phyloP scores from a whole-genome alignment of 352 stramenopile genomes.

The Globisporangium echinulatum region DNA sequence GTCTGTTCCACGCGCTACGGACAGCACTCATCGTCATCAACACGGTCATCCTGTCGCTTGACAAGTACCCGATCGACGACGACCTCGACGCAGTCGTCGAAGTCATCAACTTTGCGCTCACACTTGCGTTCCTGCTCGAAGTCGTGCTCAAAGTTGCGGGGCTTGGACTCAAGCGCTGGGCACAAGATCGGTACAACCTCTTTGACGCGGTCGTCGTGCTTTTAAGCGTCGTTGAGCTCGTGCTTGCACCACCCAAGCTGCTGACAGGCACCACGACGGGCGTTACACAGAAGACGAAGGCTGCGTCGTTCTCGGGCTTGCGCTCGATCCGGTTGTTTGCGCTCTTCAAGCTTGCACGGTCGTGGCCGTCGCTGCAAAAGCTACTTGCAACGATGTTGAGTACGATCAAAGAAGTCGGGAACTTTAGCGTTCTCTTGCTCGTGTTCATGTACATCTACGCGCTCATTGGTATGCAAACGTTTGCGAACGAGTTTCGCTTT shows the following conservation, averaged over 20 bases:
- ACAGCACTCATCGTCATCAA: slow-evolving; percentile 77
- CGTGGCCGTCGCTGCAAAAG: slow-evolving; percentile 89
- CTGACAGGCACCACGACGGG: slow-evolving; percentile 8
- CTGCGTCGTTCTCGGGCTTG: slow-evolving; percentile 65
- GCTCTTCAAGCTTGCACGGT: slow-evolving; percentile 88
- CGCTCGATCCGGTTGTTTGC: slow-evolving; percentile 82
- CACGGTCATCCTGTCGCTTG: slow-evolving; percentile 75
- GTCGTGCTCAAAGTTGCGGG: slow-evolving; percentile 67
- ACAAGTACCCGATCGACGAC: slow-evolving; percentile 61
- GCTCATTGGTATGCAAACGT: slow-evolving; percentile 90
- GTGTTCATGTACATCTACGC: slow-evolving; percentile 94
- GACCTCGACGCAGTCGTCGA: slow-evolving; percentile 35
- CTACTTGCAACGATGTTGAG: slow-evolving; percentile 87
- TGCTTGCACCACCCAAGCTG: slow-evolving; percentile 38
- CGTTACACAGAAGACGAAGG: slow-evolving; percentile 13
- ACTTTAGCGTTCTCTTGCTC: slow-evolving; percentile 89
- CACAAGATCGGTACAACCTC: slow-evolving; percentile 62
- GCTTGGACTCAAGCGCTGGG: slow-evolving; percentile 49
- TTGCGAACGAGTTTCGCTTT: slow-evolving; percentile 90
- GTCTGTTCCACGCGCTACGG: slow-evolving; percentile 46
- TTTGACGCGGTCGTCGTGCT: slow-evolving; percentile 69
- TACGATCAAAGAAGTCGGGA: slow-evolving; percentile 86
- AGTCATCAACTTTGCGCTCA: slow-evolving; percentile 56
- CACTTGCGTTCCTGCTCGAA: slow-evolving; percentile 47
- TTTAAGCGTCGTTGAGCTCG: slow-evolving; percentile 30